phyloP scores from a whole-genome alignment of 2,329 filamentous ascomycete genomes.

The Nigrograna mackinnonii region DNA sequence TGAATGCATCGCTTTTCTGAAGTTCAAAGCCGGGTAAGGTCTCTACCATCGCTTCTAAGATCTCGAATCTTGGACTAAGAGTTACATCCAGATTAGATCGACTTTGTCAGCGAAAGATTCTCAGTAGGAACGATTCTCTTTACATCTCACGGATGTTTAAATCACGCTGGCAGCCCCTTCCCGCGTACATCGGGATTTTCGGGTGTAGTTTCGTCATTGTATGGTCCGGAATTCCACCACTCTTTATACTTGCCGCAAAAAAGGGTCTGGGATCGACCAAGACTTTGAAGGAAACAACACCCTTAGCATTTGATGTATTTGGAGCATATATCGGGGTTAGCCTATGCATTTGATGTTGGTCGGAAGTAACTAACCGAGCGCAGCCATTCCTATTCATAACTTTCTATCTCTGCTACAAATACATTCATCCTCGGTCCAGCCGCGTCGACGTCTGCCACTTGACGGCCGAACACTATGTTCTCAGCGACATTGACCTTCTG shows the following conservation, averaged over 20 bases:
- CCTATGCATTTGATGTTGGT: neutral
- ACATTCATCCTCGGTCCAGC: conserved; percentile 15
- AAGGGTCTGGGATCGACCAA: conserved; percentile 8
- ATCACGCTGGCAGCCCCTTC: conserved; percentile 35
- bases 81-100: conserved; percentile 9
- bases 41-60: neutral
- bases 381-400: conserved; percentile 17
- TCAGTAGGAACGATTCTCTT: conserved; percentile 22
- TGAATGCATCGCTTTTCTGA: conserved; percentile 31
- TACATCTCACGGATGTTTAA: conserved; percentile 31
- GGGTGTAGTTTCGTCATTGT: conserved; percentile 25
- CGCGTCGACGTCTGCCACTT: conserved; percentile 19
- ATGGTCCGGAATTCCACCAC: conserved; percentile 27
- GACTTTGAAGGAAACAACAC: conserved; percentile 13
- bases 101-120: conserved; percentile 16
- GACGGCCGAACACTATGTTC: conserved; percentile 19
- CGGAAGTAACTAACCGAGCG: neutral
- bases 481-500: conserved; percentile 12
- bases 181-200: conserved; percentile 30
- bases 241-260: conserved; percentile 24
- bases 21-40: conserved; percentile 30
- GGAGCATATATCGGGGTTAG: conserved; percentile 28
- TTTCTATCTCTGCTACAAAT: conserved; percentile 23
- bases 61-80: neutral
- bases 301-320: conserved; percentile 25